Conservation (phyloP, 768 basidiomycete genomes). For the Mrakia frigida region DNA sequence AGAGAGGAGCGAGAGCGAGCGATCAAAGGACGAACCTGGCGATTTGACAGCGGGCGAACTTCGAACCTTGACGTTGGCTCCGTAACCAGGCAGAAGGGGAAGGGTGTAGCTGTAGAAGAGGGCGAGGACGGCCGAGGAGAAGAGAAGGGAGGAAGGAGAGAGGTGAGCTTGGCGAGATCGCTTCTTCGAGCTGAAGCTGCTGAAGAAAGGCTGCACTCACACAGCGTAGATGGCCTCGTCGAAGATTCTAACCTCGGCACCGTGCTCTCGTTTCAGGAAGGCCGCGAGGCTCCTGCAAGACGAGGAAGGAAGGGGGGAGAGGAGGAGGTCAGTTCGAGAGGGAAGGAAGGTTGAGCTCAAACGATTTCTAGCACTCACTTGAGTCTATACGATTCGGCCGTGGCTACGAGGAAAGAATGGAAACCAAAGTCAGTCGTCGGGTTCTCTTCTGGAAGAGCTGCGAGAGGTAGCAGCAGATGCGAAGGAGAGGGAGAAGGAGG, state of each 20-base stretch:
- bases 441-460: too few species aligned
- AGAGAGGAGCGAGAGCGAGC: not conserved
- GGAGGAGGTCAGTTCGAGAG: not conserved
- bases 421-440: not conserved
- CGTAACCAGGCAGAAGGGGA: slow-evolving; percentile 85
- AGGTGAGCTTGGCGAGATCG: not conserved
- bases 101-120: slow-evolving; percentile 67
- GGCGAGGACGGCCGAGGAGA: not conserved
- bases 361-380: slow-evolving; percentile 46
- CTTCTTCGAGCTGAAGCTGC: not conserved
- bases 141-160: not conserved
- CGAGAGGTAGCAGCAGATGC: not conserved
- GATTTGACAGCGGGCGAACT: slow-evolving; percentile 62
- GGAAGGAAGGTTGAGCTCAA: not conserved
- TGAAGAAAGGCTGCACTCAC: not conserved
- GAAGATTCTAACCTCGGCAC: slow-evolving; percentile 70
- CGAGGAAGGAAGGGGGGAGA: too few species aligned
- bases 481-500: not conserved
- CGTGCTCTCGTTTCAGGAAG: slow-evolving; percentile 89
- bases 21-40: slow-evolving; percentile 31
- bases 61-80: slow-evolving; percentile 74
- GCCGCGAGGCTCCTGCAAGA: slow-evolving; percentile 51
- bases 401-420: slow-evolving; percentile 40
- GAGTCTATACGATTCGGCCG: slow-evolving; percentile 78
- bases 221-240: slow-evolving; percentile 93